A percentile compares a stretch with the other conserved stretches of the same genome.
Evolutionary conservation across 2,329 filamentous ascomycete genomes (phyloP).

Genomic region (Didymella pomorum): DNA sequence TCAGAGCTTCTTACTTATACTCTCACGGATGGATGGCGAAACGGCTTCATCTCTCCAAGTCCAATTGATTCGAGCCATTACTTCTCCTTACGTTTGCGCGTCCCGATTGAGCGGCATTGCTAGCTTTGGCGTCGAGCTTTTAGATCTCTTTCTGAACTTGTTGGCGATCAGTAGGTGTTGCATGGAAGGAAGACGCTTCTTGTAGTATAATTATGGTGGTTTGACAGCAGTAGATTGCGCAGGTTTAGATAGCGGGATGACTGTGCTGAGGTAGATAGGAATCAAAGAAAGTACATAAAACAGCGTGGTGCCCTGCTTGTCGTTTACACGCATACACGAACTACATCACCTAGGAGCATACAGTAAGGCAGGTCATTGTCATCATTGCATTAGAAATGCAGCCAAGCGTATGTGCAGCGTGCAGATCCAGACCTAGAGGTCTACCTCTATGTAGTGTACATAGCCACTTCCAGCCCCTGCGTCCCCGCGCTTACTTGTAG

Average conservation of each 20-base stretch:
- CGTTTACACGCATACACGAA: too few relatives aligned
- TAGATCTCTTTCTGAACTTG: slow-evolving; percentile 8
- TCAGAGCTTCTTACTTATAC: slow-evolving; percentile 1
- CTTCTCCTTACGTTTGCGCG: neutral
- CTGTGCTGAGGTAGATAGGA: neutral
- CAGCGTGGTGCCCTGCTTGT: neutral
- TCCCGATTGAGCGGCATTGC: slow-evolving; percentile 14
- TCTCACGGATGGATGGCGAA: slow-evolving; percentile 11
- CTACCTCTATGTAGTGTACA: slow-evolving; percentile 36
- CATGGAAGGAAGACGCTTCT: neutral
- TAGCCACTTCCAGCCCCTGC: slow-evolving; percentile 13
- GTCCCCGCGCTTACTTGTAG: slow-evolving; percentile 44
- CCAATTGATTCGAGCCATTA: neutral
- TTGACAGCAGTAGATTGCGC: neutral
- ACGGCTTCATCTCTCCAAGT: slow-evolving; percentile 3
- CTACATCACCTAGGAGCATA: too few relatives aligned
- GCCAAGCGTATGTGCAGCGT: slow-evolving; percentile 9
- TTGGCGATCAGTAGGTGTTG: neutral
- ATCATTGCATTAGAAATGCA: slow-evolving; percentile 20
- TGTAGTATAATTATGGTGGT: slow-evolving; percentile 1
- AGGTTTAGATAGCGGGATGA: neutral
- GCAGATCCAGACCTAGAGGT: slow-evolving; percentile 9
- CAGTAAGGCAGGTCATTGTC: neutral
- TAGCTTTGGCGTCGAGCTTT: slow-evolving; percentile 2
- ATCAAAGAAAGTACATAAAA: neutral